Base-by-base conservation (phyloP, 2,329 filamentous ascomycete genomes). In the Hortaea werneckii region DNA sequence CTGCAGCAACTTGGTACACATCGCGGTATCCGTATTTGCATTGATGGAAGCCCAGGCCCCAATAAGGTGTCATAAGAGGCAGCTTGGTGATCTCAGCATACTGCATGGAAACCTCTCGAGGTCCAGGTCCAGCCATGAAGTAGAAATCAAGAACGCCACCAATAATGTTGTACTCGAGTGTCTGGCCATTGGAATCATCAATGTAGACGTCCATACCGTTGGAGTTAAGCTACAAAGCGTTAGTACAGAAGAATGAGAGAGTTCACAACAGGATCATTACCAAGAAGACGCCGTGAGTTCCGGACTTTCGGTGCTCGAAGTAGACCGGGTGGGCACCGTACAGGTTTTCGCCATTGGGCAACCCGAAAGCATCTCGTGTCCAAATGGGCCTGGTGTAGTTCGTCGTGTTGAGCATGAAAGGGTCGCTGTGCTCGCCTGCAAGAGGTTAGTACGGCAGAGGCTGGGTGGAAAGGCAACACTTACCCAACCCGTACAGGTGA, bases 21-120 rank as follows among this genome's bases (percentile, higher is more conserved):
- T 85, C 27, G 72, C 65, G 42, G 61, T 92, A 92, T 1, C 86
- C 87, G 80, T 86, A 92, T 48, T 85, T 76, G 56, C 85, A 90
- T 61, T 94, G 86, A 53, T 94, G 87, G 60, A 76, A 90, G 0
- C 87, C 87, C 48, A 94, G 79, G 0, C 81, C 79, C 73, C 79
- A 90, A 67, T 92, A 92, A 53, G 85, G 81, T 58, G 89, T 83
- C 78, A 90, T 80, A 0, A 80, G 80, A 1, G 86, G 85, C 5
- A 85, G 67, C 0, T 85, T 85, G 43, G 82, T 70, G 1, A 80
- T 76, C 43, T 75, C 80, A 46, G 68, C 64, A 59, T 89, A 89
- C 34, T 81, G 73, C 58, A 76, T 77, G 20, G 78, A 83, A 30
- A 87, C 78, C 10, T 82, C 75, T 8, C 74, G 70, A 44, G 82